Percentiles rank a stretch among this genome's conserved stretches.
These are phyloP conservation scores for Lecanicillium sp. DNA, from an alignment of 2,329 filamentous ascomycete genomes.

Conservation along the genomic window DNA sequence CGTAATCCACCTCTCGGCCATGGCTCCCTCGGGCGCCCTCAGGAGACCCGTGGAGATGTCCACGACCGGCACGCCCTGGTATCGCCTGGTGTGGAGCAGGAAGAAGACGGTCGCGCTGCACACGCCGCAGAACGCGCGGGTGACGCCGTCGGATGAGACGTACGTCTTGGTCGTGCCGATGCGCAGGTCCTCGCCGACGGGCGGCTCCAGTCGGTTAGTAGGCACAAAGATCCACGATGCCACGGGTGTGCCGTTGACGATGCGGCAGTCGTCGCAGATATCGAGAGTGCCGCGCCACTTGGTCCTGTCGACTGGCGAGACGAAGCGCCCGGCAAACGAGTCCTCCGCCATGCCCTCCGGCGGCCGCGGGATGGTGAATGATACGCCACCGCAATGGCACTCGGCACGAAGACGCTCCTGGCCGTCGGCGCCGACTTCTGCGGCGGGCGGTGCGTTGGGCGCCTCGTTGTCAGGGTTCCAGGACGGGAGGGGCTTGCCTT, in stretches of 20 bases:
- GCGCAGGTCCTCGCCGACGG: slow-evolving; percentile 29
- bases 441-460: slow-evolving; percentile 22
- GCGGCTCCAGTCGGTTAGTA: slow-evolving; percentile 29
- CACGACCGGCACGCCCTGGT: slow-evolving; percentile 29
- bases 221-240: slow-evolving; percentile 39
- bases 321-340: slow-evolving; percentile 25
- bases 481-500: slow-evolving; percentile 24
- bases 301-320: slow-evolving; percentile 30
- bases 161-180: slow-evolving; percentile 41
- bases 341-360: slow-evolving; percentile 24
- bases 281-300: slow-evolving; percentile 41
- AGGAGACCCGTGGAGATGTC: slow-evolving; percentile 40
- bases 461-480: slow-evolving; percentile 31
- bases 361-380: slow-evolving; percentile 39
- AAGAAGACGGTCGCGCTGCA: slow-evolving; percentile 42
- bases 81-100: slow-evolving; percentile 22
- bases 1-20: slow-evolving; percentile 40
- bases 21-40: slow-evolving; percentile 36
- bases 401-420: slow-evolving; percentile 35
- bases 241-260: slow-evolving; percentile 35
- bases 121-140: slow-evolving; percentile 38
- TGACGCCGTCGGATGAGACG: slow-evolving; percentile 31
- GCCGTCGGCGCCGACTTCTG: slow-evolving; percentile 30
- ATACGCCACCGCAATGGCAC: slow-evolving; percentile 43
- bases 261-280: slow-evolving; percentile 39